phyloP scores from a whole-genome alignment of 1,284 basidiomycete genomes.

The Ustilago trichophora region DNA sequence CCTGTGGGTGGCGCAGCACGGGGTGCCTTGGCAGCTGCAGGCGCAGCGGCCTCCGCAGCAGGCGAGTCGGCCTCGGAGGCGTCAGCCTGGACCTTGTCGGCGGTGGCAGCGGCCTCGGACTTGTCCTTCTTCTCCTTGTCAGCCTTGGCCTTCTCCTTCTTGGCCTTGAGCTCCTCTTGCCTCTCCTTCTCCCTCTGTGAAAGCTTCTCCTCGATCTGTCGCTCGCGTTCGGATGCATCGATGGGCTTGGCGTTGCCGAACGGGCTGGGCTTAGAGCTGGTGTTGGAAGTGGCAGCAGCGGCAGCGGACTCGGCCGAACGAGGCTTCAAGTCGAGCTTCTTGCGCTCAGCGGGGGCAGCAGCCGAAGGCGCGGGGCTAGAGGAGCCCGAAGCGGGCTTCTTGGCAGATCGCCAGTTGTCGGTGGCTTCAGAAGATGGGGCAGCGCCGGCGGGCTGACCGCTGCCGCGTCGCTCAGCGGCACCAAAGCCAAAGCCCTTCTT shows the following conservation, averaged over 20 bases:
- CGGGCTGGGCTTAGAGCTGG: conserved; percentile 70
- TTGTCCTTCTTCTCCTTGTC: conserved; percentile 46
- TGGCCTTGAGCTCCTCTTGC: conserved; percentile 49
- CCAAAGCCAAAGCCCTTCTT: conserved; percentile 57
- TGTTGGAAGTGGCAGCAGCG: conserved; percentile 79
- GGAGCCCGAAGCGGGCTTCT: conserved; percentile 39
- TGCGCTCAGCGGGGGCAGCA: conserved; percentile 55
- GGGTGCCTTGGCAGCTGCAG: conserved; percentile 26
- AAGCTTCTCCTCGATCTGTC: conserved; percentile 73
- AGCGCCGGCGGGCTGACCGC: conserved; percentile 10
- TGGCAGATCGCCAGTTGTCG: conserved; percentile 50
- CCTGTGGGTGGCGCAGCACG: conserved; percentile 45
- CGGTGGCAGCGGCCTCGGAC: conserved; percentile 6
- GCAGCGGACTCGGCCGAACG: conserved; percentile 66
- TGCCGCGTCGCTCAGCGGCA: conserved; percentile 36
- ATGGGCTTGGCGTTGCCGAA: conserved; percentile 93
- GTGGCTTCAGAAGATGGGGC: conserved; percentile 20
- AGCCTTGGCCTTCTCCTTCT: conserved; percentile 55
- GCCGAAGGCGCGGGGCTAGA: conserved; percentile 35
- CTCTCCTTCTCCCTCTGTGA: conserved; percentile 53
- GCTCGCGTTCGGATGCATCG: conserved; percentile 80
- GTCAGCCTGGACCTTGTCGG: conserved; percentile 8
- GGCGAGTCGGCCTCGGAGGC: conserved; percentile 8
- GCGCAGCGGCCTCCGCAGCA: conserved; percentile 14
- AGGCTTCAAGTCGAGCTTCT: conserved; percentile 64